Conservation (phyloP, 345 rosid genomes). For the Salix suchowensis region DNA sequence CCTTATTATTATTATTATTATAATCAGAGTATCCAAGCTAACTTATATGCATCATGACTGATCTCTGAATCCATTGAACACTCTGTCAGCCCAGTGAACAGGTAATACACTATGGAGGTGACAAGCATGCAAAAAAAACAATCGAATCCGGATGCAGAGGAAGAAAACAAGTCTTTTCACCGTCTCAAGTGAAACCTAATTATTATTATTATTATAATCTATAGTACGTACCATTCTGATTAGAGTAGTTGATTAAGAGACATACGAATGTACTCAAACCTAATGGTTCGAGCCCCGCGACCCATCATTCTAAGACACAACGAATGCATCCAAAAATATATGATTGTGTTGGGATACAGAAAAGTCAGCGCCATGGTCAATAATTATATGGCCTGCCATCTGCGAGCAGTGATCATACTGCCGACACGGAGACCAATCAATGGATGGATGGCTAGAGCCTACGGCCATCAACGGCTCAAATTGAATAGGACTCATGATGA, state of each 20-base stretch:
- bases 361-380: neutral
- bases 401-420: slow-evolving; percentile 27
- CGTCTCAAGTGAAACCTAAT: no score
- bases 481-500: slow-evolving; percentile 23
- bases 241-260: slow-evolving; percentile 4
- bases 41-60: rapidly evolving
- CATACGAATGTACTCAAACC: no score
- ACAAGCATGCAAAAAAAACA: no score
- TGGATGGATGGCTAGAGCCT: slow-evolving; percentile 20
- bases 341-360: slow-evolving; percentile 17
- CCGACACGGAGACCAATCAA: slow-evolving; percentile 23
- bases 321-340: slow-evolving; percentile 6
- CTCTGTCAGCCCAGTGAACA: rapidly evolving
- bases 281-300: slow-evolving; percentile 5
- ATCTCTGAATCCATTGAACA: no score
- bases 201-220: no score
- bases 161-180: no score
- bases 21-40: no score
- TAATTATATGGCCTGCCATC: slow-evolving; percentile 20
- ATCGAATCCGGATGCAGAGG: rapidly evolving
- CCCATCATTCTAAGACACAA: neutral
- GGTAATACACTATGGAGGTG: rapidly evolving
- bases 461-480: slow-evolving; percentile 23
- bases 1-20: no score
- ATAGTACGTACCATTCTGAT: slow-evolving; percentile 1